Conservation (phyloP, 345 rosid species). For the Capsella bursapastoris region DNA sequence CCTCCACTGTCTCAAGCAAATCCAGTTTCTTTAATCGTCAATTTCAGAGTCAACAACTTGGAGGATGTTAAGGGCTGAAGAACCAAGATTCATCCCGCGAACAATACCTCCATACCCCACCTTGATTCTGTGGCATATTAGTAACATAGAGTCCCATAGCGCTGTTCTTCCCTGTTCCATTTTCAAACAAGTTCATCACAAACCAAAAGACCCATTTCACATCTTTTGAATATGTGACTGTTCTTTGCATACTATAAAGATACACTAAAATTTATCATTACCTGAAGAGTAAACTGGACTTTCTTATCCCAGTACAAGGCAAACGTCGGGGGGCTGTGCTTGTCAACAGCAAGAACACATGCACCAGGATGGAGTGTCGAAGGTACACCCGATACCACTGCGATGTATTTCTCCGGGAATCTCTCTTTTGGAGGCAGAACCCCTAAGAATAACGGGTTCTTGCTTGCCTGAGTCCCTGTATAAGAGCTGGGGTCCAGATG, state of each 20-base stretch:
- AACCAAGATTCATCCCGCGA: slow-evolving; percentile 88
- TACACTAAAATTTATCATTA: slow-evolving; percentile 33
- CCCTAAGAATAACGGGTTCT: slow-evolving; percentile 85
- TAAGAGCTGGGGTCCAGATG: slow-evolving; percentile 88
- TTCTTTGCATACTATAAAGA: not conserved
- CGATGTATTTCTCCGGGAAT: slow-evolving; percentile 88
- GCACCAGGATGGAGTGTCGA: slow-evolving; percentile 88
- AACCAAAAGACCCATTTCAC: slow-evolving; percentile 1
- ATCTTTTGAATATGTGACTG: not conserved
- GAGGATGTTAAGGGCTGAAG: slow-evolving; percentile 79
- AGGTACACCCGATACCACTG: slow-evolving; percentile 72
- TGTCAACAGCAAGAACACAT: slow-evolving; percentile 72
- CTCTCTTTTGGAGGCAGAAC: slow-evolving; percentile 86
- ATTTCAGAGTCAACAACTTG: slow-evolving; percentile 69
- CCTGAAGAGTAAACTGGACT: slow-evolving; percentile 86
- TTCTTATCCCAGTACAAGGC: slow-evolving; percentile 96
- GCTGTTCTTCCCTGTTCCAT: slow-evolving; percentile 85
- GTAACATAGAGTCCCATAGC: slow-evolving; percentile 83
- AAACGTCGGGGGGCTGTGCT: slow-evolving; percentile 68
- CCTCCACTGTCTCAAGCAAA: slow-evolving; percentile 21
- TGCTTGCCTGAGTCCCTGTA: slow-evolving; percentile 84
- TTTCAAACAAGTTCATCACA: slow-evolving; percentile 11
- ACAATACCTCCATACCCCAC: slow-evolving; percentile 76
- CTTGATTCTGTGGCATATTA: slow-evolving; percentile 79
- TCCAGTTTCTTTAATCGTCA: slow-evolving; percentile 44